Base-by-base conservation (phyloP, 2,329 filamentous ascomycete genomes). In the Colletotrichum somersetense region DNA sequence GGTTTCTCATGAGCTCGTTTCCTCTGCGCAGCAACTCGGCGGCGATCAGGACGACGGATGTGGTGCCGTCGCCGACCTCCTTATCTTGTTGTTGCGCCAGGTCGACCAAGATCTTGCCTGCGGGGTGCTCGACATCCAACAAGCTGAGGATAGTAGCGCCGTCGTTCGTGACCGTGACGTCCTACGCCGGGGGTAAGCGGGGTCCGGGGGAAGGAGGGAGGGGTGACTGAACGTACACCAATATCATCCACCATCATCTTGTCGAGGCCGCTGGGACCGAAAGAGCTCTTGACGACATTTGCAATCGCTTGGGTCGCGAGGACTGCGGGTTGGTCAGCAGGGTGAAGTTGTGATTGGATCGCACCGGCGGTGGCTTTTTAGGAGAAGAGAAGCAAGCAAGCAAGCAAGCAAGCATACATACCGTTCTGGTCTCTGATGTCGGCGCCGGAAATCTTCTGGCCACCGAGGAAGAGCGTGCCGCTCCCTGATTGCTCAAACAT, bases 211-310 rank as follows among this genome's bases (percentile, higher is more conserved):
- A n/a, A 6, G 66, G 33, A 50, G 62, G 68, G 73, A 58, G 68
- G 65, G 69, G 64, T 62, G 74, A 69, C 23, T 53, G 68, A 70
- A 78, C 91, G 78, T 89, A 94, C 92, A 80, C 96, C 96, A 82
- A 99, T 98, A 82, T 99, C 96, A 85, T 99, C 96, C 78, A 99
- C 96, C 96, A 99, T 98, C 96, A 99, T 99, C 90, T 99, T 99
- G 83, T 99, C 96, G 76, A 99, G 89, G 61, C 96, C 96, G 74
- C 94, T 97, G 63, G 96, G 96, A 67, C 96, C 96, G 81, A 99
- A 99, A 20, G 96, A 99, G 84, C 94, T 97, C 88, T 97, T 98
- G 83, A 99, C 95, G 72, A 99, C 95, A 91, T 98, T 99, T 79
- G 96, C 93, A 80, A 99, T 98, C 72, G 96, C 95, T 83, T 98